Percentiles rank a stretch among this genome's conserved stretches.
These are phyloP conservation scores for Aspergillus sp. DNA, from an alignment of 2,329 filamentous ascomycete genomes.

Conservation along the genomic window DNA sequence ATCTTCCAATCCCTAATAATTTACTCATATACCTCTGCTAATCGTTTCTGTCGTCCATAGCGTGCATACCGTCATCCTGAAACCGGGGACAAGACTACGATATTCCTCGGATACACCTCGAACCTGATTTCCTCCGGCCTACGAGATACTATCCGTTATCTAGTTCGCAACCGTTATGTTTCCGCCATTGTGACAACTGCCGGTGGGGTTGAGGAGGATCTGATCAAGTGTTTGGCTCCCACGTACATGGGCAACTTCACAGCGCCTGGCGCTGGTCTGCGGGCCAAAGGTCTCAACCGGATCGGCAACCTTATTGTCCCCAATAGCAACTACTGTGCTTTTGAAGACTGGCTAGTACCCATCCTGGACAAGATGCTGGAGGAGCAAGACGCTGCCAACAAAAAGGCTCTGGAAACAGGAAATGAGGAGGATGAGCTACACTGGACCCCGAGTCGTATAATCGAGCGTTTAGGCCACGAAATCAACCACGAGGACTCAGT, in stretches of 20 bases:
- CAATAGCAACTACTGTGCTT: conserved; percentile 95
- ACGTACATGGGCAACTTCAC: conserved; percentile 91
- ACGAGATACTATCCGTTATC: conserved; percentile 84
- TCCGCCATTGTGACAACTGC: conserved; percentile 93
- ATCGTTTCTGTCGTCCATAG: conserved; percentile 41
- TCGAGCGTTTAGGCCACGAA: conserved; percentile 84
- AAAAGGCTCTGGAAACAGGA: conserved; percentile 45
- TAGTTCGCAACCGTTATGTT: conserved; percentile 89
- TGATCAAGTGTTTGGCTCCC: conserved; percentile 95
- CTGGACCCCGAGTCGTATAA: conserved; percentile 95
- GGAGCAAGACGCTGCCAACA: conserved; percentile 82
- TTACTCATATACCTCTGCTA: not conserved
- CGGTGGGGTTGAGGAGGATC: conserved; percentile 92
- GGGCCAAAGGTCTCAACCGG: conserved; percentile 84
- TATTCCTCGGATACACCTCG: conserved; percentile 96
- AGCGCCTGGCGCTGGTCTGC: conserved; percentile 72
- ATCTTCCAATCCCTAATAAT: conserved; percentile 18
- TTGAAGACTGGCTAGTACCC: conserved; percentile 96
- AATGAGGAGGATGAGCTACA: conserved; percentile 65
- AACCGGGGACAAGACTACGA: conserved; percentile 77
- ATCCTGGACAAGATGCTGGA: conserved; percentile 92
- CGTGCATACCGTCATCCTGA: conserved; percentile 79
- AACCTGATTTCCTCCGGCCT: conserved; percentile 97
- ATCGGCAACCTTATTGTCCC: conserved; percentile 96
- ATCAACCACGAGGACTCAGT: conserved; percentile 91